Percentiles rank a stretch among this genome's conserved stretches.
These are phyloP conservation scores for Logfia minima DNA, from an alignment of 129 eudicot species.

Conservation along the genomic window DNA sequence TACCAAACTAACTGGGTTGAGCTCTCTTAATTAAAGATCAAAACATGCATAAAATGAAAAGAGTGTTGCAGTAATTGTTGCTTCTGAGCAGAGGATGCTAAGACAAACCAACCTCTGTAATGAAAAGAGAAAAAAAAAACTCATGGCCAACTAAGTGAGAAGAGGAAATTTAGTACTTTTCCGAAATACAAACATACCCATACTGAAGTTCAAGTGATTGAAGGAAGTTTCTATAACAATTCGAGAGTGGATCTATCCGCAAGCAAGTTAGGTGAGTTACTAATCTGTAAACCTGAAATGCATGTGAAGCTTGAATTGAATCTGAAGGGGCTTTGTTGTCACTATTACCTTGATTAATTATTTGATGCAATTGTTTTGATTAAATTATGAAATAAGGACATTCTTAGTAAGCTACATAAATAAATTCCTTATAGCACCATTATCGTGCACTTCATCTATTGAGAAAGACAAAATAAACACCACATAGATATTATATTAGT, in stretches of 20 bases:
- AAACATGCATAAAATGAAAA: no score
- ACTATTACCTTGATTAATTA: background rate
- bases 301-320: background rate
- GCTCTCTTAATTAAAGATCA: no score
- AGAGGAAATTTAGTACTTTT: background rate
- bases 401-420: background rate
- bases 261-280: constrained; percentile 3
- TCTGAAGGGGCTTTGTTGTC: background rate
- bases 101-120: no score
- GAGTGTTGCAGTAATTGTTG: no score
- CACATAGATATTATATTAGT: constrained; percentile 5
- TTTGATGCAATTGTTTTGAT: background rate
- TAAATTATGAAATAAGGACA: background rate
- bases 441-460: background rate
- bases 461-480: constrained; percentile 7
- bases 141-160: no score
- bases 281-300: background rate
- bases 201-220: background rate
- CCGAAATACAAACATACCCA: background rate
- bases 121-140: no score
- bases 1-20: background rate
- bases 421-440: background rate
- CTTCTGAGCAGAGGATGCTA: no score
- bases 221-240: background rate
- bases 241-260: background rate